Percentiles rank a stretch among this genome's conserved stretches.
phyloP scores from a whole-genome alignment of 176 grass and related monocot species.

The Thinopyrum elongatum region DNA sequence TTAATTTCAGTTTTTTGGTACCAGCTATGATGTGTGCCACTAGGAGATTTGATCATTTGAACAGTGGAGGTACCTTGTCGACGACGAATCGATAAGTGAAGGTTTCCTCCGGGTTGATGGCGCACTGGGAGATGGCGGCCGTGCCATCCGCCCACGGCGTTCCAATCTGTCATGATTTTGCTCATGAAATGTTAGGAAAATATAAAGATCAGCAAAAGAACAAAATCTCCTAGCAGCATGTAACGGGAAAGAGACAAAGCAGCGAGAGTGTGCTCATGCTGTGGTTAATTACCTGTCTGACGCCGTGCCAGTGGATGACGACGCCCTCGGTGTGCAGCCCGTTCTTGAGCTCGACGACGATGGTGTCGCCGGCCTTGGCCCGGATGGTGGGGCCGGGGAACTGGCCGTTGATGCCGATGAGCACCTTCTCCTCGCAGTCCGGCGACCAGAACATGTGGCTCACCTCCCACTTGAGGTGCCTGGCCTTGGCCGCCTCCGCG shows the following conservation, averaged over 20 bases:
- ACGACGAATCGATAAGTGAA: slow-evolving; percentile 68
- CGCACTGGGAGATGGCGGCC: slow-evolving; percentile 83
- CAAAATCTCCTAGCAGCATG: neutral
- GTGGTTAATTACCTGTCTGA: slow-evolving; percentile 54
- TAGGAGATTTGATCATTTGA: neutral
- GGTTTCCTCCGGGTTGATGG: slow-evolving; percentile 81
- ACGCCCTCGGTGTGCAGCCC: slow-evolving; percentile 70
- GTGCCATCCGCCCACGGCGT: slow-evolving; percentile 92
- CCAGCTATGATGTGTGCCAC: neutral
- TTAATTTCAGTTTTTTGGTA: neutral
- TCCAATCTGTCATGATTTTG: slow-evolving; percentile 45
- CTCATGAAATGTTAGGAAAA: neutral
- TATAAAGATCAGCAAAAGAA: neutral
- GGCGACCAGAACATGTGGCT: slow-evolving; percentile 72
- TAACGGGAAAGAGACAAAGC: neutral
- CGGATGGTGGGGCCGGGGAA: slow-evolving; percentile 77
- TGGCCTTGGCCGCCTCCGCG: slow-evolving; percentile 40
- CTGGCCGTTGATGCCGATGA: slow-evolving; percentile 79
- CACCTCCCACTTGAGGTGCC: slow-evolving; percentile 76
- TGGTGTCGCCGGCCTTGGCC: slow-evolving; percentile 61
- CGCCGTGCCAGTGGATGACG: slow-evolving; percentile 94
- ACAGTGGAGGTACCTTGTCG: slow-evolving; percentile 38
- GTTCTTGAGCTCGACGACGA: slow-evolving; percentile 75
- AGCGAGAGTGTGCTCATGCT: neutral
- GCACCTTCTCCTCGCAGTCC: slow-evolving; percentile 65